Evolutionary conservation across 768 basidiomycete genomes (phyloP), one percentile per base, ranked within the genome.

Genomic region (Cyathus striatus): DNA sequence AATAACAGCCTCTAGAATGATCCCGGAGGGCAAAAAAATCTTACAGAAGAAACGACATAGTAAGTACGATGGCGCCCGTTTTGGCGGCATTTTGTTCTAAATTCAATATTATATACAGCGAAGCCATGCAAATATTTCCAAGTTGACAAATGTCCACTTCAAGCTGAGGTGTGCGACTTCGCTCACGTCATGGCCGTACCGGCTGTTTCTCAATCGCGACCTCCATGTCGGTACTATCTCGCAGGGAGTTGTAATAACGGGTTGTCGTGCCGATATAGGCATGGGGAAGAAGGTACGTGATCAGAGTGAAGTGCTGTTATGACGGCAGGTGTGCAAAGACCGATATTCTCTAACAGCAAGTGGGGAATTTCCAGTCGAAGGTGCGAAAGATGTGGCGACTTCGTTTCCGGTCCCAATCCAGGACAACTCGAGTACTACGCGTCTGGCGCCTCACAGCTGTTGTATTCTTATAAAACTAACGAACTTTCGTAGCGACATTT

Each of bases 61-160:
- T 71, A 54, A 44, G 60, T 52, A 27, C 16, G 17, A 46, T 34
- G 37, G 26, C 9, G 26, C 16, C 38, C n/a, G 27, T 10, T 12
- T 36, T 6, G 10, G 35, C 7, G 35, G 7, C 10, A 18, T 32
- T 39, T 10, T 14, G 34, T 40, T 42, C 24, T 40, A 41, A 9
- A 49, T n/a, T 25, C 30, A 20, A 20, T 23, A 38, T 16, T 42
- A 22, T 16, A 21, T 40, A 16, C 51, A 76, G 73, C 72, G 18
- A 76, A 74, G 55, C 73, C 72, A 18, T 76, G 73, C 56, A 69
- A 64, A 55, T 76, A 63, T 52, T 76, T 67, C 45, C 72, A 74
- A 53, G 47, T 60, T 13, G 61, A 58, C 36, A 63, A 52, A 45
- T 76, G 73, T 49, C 65, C 70, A 12, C 58, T 66, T 41, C 53